Conservation (phyloP, 1,139 yeast species). For the Hansenula sp. region DNA sequence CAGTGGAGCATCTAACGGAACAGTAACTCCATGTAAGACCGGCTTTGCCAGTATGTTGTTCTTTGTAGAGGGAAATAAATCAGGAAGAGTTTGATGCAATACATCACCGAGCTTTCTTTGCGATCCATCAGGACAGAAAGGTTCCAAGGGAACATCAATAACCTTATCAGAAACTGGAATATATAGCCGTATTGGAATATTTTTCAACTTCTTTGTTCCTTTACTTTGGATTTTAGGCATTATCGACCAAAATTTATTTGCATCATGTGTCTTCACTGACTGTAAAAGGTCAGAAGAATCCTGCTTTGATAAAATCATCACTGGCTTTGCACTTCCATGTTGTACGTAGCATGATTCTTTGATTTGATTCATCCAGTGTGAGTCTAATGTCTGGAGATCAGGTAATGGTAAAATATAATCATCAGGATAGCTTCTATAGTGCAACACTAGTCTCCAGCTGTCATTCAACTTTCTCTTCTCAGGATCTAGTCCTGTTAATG, state of each 20-base stretch:
- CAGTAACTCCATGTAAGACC: conserved; percentile 59
- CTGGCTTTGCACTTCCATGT: conserved; percentile 67
- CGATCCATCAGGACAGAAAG: conserved; percentile 18
- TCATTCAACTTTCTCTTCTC: conserved; percentile 9
- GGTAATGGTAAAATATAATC: conserved; percentile 47
- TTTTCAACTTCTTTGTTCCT: conserved; percentile 26
- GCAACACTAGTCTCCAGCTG: conserved; percentile 50
- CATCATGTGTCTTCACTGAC: conserved; percentile 35
- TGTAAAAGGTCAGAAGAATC: conserved; percentile 57
- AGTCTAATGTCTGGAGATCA: conserved; percentile 32
- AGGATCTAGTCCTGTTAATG: conserved; percentile 36
- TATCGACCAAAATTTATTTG: conserved; percentile 30
- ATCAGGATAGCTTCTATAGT: conserved; percentile 43
- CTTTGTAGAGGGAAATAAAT: conserved; percentile 34
- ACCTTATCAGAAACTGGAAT: conserved; percentile 40
- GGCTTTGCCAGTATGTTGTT: conserved; percentile 37
- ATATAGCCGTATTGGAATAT: conserved; percentile 59
- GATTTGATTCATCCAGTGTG: conserved; percentile 66
- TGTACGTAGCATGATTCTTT: conserved; percentile 76
- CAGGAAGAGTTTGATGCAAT: conserved; percentile 38
- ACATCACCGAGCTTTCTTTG: conserved; percentile 37
- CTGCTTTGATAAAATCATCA: conserved; percentile 67
- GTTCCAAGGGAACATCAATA: conserved; percentile 39
- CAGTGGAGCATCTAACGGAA: conserved; percentile 43
- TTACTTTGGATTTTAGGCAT: conserved; percentile 36